A percentile compares a stretch with the other conserved stretches of the same genome.
phyloP scores from a whole-genome alignment of 2,329 filamentous ascomycete species.

The Venturia effusa region DNA sequence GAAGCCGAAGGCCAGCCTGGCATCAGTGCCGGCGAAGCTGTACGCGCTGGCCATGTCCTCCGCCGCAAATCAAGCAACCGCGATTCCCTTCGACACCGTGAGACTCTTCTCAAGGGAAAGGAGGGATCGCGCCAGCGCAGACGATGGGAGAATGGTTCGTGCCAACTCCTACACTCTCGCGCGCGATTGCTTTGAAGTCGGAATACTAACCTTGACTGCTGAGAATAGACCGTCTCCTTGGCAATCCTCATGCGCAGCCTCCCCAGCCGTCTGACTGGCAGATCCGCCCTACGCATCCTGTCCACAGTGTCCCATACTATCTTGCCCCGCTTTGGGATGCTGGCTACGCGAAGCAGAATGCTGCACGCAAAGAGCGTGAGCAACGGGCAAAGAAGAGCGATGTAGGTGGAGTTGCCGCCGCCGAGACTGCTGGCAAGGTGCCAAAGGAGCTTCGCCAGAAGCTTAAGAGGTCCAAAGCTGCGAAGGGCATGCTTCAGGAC shows the following conservation, averaged over 20 bases:
- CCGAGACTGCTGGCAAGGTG: conserved; percentile 6
- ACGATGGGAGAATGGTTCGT: conserved; percentile 84
- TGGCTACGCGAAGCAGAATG: conserved; percentile 31
- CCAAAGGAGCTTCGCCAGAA: conserved; percentile 13
- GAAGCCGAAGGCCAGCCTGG: conserved; percentile 18
- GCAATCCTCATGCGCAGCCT: conserved; percentile 76
- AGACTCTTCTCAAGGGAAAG: conserved; percentile 75
- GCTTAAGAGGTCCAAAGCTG: conserved; percentile 48
- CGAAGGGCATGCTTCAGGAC: conserved; percentile 68
- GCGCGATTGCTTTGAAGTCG: background rate
- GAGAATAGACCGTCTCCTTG: conserved; percentile 63
- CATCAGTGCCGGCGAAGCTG: conserved; percentile 31
- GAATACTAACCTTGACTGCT: background rate
- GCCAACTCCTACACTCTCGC: background rate
- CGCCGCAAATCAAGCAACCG: conserved; percentile 46
- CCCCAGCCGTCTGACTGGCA: conserved; percentile 76
- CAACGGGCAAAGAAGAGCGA: background rate
- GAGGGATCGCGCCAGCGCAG: conserved; percentile 79
- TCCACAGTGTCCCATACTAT: conserved; percentile 75
- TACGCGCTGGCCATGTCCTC: conserved; percentile 35
- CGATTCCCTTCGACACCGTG: conserved; percentile 56
- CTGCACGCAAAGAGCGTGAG: conserved; percentile 27
- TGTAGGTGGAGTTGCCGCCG: background rate
- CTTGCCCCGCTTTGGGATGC: conserved; percentile 78
- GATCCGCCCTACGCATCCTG: conserved; percentile 67